Base-by-base conservation (phyloP, 768 basidiomycete genomes). In the Podaxis sp. region DNA sequence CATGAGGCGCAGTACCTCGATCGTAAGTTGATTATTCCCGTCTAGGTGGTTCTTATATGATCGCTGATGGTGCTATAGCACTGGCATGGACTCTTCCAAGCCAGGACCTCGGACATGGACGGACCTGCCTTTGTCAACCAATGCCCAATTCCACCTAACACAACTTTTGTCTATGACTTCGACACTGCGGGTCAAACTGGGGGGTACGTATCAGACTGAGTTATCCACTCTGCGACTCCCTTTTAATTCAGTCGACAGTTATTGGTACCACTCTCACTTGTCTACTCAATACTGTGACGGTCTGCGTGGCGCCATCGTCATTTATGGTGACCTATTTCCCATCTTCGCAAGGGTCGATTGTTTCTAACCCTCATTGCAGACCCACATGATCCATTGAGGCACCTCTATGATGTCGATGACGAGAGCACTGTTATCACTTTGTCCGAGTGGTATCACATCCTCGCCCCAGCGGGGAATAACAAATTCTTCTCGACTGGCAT, bases 11-110 rank as follows among this genome's bases (percentile, higher is more conserved):
- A 70, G 65, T 17, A 78, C 77, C 3, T 72, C 69, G 40, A 75
- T 76, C 48, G 75, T 75, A 30, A 50, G 74, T 66, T 13, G 20
- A 24, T 38, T 54, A 5, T 56, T 3, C 4, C 20, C 49, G 5
- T 13, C 5, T 44, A 44, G 24, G 28, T n/a, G 22, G 46, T 17
- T 13, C 50, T 46, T 24, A 30, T 30, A 30, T 30, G 30, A 30
- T 30, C 7, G 15, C 57, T 36, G 20, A 36, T 17, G 6, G 65
- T 20, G 37, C 26, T 46, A 17, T 60, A 77, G 77, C 84, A 85
- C 65, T 85, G 82, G 83, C 84, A 85, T 66, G 84, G 84, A 2
- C 66, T 85, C 51, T 76, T 71, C 58, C 83, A 85, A 66, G 66
- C 70, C 0, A 61, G 64, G 4, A 76, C 78, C 4, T 81, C 77